phyloP scores from a whole-genome alignment of 768 basidiomycete species.

The Boletus rex-veris region DNA sequence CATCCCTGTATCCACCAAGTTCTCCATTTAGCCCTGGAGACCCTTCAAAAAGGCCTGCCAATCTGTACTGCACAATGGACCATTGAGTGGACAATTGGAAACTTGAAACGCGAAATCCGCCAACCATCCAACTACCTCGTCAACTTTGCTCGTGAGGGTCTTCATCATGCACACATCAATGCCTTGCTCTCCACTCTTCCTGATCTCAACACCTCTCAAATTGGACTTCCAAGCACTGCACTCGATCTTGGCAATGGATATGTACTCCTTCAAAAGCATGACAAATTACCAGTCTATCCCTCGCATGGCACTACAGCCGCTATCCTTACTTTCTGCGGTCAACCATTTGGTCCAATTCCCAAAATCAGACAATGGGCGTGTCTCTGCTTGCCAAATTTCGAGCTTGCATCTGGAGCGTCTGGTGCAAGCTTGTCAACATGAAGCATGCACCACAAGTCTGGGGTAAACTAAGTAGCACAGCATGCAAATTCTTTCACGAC shows the following conservation, averaged over 20 bases:
- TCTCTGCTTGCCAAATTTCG: background rate
- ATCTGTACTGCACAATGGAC: background rate
- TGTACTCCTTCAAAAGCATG: background rate
- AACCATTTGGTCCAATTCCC: too few relatives aligned
- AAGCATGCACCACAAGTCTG: background rate
- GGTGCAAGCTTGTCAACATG: background rate
- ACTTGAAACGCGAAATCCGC: background rate
- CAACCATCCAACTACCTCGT: background rate
- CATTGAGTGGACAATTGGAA: background rate
- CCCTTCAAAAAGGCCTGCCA: background rate
- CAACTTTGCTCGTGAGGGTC: background rate
- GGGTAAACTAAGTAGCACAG: background rate
- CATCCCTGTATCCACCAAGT: background rate
- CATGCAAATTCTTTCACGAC: background rate
- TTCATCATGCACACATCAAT: background rate
- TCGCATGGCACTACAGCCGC: background rate
- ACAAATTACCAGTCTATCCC: background rate
- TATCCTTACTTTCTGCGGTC: too few relatives aligned
- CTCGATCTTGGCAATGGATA: background rate
- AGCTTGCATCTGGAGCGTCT: background rate
- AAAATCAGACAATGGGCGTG: background rate
- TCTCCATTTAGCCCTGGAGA: background rate
- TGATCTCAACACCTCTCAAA: too few relatives aligned
- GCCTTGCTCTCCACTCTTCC: background rate
- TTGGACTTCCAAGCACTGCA: background rate